Conservation (phyloP, 345 rosid species). For the Punica granatum region DNA sequence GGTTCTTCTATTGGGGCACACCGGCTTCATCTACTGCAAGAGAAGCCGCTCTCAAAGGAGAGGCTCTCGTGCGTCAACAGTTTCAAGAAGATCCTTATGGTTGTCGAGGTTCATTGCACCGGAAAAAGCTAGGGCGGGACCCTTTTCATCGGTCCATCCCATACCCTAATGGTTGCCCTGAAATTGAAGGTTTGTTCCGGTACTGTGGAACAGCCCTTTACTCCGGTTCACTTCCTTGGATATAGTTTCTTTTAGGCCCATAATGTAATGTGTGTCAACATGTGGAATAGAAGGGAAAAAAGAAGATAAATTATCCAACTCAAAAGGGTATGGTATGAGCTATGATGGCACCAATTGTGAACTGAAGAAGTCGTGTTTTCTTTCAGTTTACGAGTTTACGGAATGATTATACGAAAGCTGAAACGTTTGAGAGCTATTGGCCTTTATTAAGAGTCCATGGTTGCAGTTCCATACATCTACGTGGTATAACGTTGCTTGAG, state of each 20-base stretch:
- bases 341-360: background rate
- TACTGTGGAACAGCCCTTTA: constrained; percentile 74
- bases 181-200: constrained; percentile 63
- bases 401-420: background rate
- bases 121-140: constrained; percentile 80
- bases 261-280: background rate
- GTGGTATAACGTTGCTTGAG: background rate
- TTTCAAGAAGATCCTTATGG: constrained; percentile 86
- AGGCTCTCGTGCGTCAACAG: constrained; percentile 73
- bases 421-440: background rate
- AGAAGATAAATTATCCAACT: background rate
- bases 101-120: constrained; percentile 66
- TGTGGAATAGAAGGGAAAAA: background rate
- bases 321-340: background rate
- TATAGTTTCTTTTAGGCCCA: background rate
- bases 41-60: constrained; percentile 76
- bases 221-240: constrained; percentile 83
- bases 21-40: constrained; percentile 50
- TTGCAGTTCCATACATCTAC: background rate
- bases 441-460: background rate
- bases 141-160: constrained; percentile 93
- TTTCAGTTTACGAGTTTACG: no score
- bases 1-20: constrained; percentile 71
- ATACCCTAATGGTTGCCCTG: constrained; percentile 89
- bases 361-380: background rate